These are phyloP conservation scores for Paraphaeosphaeria minitans DNA, from an alignment of 2,329 filamentous ascomycete species.

Conservation along the genomic window DNA sequence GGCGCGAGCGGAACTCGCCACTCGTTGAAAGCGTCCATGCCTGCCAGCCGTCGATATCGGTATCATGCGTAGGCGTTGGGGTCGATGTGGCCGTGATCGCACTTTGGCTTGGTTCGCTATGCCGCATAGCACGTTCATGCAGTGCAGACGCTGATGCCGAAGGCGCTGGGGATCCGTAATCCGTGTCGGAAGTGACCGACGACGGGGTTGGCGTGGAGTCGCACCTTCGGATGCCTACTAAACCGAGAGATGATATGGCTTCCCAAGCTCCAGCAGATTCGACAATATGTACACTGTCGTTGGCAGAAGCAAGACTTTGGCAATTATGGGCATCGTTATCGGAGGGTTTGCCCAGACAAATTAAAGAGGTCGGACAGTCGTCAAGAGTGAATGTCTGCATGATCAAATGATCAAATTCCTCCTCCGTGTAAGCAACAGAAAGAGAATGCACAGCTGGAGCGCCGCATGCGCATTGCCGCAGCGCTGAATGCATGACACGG, in stretches of 20 bases:
- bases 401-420: conserved; percentile 65
- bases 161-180: conserved; percentile 23
- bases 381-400: conserved; percentile 67
- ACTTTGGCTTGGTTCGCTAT: conserved; percentile 13
- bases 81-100: conserved; percentile 4
- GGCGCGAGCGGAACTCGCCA: conserved; percentile 52
- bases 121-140: conserved; percentile 34
- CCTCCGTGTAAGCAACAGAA: conserved; percentile 67
- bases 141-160: conserved; percentile 29
- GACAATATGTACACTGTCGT: conserved; percentile 59
- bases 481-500: conserved; percentile 62
- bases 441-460: conserved; percentile 64
- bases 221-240: conserved; percentile 66
- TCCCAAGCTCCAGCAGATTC: conserved; percentile 71
- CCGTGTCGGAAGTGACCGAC: conserved; percentile 34
- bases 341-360: conserved; percentile 60
- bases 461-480: conserved; percentile 58
- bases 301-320: conserved; percentile 48
- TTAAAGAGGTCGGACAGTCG: conserved; percentile 56
- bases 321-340: conserved; percentile 40
- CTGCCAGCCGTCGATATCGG: conserved; percentile 55
- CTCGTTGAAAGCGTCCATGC: conserved; percentile 57
- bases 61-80: conserved; percentile 2
- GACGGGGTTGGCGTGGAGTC: conserved; percentile 34
- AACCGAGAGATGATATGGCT: conserved; percentile 62